Evolutionary conservation across 768 basidiomycete species (phyloP), one percentile per base, ranked within the genome.

Genomic region (Lentinula sp.): DNA sequence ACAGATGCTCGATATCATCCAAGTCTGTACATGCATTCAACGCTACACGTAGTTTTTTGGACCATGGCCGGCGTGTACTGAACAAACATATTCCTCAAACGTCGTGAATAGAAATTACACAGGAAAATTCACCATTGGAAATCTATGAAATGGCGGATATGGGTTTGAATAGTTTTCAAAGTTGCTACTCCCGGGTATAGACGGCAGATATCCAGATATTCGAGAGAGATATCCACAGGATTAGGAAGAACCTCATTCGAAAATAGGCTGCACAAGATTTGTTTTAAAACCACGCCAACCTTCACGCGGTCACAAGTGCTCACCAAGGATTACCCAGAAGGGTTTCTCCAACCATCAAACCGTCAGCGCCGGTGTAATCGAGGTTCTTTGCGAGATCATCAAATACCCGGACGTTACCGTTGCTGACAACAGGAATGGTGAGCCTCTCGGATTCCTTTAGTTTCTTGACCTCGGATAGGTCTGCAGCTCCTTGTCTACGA

Each of bases 281-380:
- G 35, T 33, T 37, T 8, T 15, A 43, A 9, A 6, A 8, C 23
- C 16, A 32, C 18, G 12, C 12, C 8, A 7, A 51, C 28, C 20
- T 23, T 28, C 6, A 16, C 28, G 50, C 8, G 33, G 32, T 10
- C 18, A 50, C 35, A 43, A 46, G 18, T 12, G 70, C 79, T 39
- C 62, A 91, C 90, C 83, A 85, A 36, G 90, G 89, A 72, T 93
- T 91, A 16, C 81, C 83, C 4, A 91, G 75, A 37, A 92, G 72
- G n/a, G 83, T 81, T 68, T 92, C 90, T 8, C 88, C 91, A 1
- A 91, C 87, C 91, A 93, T 93, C 59, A 87, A 69, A 8, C 91
- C 91, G 65, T 89, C 85, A 48, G 88, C 88, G 15, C 79, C 76
- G 3, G 89, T 90, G 50, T 74, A 74, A 35, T 70, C 67, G 55